Evolutionary conservation across 371 early-diverging fungal genomes (phyloP).

Genomic region (Mortierella polycephala): DNA sequence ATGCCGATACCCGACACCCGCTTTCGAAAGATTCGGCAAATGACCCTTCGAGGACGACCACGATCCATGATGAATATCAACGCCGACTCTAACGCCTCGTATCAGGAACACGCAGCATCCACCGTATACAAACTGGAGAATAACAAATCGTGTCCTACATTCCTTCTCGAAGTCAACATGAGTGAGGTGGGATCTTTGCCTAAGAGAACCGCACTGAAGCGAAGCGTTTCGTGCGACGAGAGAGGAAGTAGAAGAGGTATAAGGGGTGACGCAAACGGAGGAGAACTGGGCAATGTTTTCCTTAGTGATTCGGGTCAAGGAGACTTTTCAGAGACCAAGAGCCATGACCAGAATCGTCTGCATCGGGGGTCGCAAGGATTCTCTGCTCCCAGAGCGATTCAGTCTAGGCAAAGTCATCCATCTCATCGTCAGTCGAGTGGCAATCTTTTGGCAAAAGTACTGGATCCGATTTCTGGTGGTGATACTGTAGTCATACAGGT

Average conservation of each 20-base stretch:
- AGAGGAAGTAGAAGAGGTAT: background rate
- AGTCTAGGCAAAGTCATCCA: slow-evolving; percentile 8
- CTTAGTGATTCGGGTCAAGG: background rate
- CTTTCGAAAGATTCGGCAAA: slow-evolving; percentile 14
- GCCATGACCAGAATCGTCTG: background rate
- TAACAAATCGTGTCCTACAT: slow-evolving; percentile 23
- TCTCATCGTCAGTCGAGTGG: background rate
- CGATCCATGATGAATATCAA: slow-evolving; percentile 29
- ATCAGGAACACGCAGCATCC: background rate
- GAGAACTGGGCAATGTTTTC: background rate
- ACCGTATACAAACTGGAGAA: slow-evolving; percentile 8
- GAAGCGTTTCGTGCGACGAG: background rate
- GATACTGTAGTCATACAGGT: no score
- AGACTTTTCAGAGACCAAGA: background rate
- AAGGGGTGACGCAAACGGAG: background rate
- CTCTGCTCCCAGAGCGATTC: slow-evolving; percentile 1
- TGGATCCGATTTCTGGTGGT: no score
- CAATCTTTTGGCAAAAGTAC: no score
- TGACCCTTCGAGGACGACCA: slow-evolving; percentile 14
- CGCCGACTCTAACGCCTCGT: background rate
- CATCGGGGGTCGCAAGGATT: background rate
- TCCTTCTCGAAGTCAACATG: slow-evolving; percentile 7
- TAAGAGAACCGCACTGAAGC: background rate
- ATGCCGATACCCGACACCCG: slow-evolving; percentile 20
- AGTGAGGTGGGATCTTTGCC: background rate